Evolutionary conservation across 768 basidiomycete species (phyloP).

Genomic region (Termitomyces sp.): DNA sequence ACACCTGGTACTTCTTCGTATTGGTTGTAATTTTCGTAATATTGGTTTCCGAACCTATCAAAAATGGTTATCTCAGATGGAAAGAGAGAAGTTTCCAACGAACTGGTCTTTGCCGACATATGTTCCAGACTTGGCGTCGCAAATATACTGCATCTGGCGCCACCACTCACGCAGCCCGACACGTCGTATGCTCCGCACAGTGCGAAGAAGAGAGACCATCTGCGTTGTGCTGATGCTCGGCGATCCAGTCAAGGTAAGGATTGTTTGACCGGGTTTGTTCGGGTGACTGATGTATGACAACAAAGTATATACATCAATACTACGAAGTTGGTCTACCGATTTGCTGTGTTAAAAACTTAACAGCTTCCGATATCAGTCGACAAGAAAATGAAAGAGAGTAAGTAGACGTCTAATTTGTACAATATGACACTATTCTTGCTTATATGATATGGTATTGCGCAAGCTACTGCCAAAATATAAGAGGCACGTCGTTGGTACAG

Average conservation of each 20-base stretch:
- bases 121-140: constrained; percentile 86
- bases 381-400: neutral
- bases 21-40: constrained; percentile 87
- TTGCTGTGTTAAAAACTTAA: too few species aligned
- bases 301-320: too few species aligned
- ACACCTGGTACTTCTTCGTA: constrained; percentile 86
- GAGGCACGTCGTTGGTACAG: constrained; percentile 7
- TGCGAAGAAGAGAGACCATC: constrained; percentile 74
- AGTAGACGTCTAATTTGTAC: constrained; percentile 14
- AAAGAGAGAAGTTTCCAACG: constrained; percentile 26
- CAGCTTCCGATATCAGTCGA: neutral
- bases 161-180: constrained; percentile 86
- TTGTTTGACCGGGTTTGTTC: constrained; percentile 30
- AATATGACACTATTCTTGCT: constrained; percentile 16
- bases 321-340: too few species aligned
- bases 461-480: constrained; percentile 1
- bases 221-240: neutral
- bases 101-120: constrained; percentile 80
- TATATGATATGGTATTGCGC: neutral
- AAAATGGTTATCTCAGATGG: neutral
- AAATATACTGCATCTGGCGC: constrained; percentile 89
- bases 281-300: constrained; percentile 3
- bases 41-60: constrained; percentile 87
- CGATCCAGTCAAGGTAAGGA: neutral
- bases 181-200: constrained; percentile 68